Evolutionary conservation across 2,329 filamentous ascomycete genomes (phyloP).

Genomic region (Myriosclerotinia curreyana): DNA sequence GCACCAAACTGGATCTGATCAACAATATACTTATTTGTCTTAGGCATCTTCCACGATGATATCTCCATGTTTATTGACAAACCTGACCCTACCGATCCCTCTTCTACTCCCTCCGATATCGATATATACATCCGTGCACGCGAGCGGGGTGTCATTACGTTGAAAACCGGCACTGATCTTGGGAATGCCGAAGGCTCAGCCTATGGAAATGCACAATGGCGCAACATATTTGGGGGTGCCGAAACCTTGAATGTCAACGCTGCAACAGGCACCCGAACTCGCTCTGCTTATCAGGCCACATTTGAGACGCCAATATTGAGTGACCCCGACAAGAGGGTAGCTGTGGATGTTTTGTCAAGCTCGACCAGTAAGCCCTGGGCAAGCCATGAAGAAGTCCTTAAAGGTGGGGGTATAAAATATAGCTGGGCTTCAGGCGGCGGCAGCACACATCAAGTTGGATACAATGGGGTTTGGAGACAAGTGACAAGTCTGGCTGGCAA

Average conservation of each 20-base stretch:
- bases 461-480: slow-evolving; percentile 83
- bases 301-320: slow-evolving; percentile 80
- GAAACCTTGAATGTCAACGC: slow-evolving; percentile 86
- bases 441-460: slow-evolving; percentile 73
- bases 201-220: slow-evolving; percentile 80
- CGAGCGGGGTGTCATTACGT: slow-evolving; percentile 77
- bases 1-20: background rate
- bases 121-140: slow-evolving; percentile 74
- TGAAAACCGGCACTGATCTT: slow-evolving; percentile 93
- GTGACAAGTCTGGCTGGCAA: slow-evolving; percentile 72
- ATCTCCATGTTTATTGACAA: slow-evolving; percentile 81
- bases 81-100: slow-evolving; percentile 64
- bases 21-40: slow-evolving; percentile 3
- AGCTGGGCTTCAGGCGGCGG: slow-evolving; percentile 66
- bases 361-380: slow-evolving; percentile 89
- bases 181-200: slow-evolving; percentile 93
- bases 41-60: slow-evolving; percentile 83
- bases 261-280: slow-evolving; percentile 82
- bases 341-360: slow-evolving; percentile 77
- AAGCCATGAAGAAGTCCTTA: slow-evolving; percentile 85
- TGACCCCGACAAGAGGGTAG: slow-evolving; percentile 76
- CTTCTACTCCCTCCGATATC: slow-evolving; percentile 71
- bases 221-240: slow-evolving; percentile 92
- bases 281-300: slow-evolving; percentile 84
- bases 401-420: slow-evolving; percentile 72